These are phyloP conservation scores for Epichloe sibirici DNA, from an alignment of 2,329 filamentous ascomycete genomes.

Conservation along the genomic window DNA sequence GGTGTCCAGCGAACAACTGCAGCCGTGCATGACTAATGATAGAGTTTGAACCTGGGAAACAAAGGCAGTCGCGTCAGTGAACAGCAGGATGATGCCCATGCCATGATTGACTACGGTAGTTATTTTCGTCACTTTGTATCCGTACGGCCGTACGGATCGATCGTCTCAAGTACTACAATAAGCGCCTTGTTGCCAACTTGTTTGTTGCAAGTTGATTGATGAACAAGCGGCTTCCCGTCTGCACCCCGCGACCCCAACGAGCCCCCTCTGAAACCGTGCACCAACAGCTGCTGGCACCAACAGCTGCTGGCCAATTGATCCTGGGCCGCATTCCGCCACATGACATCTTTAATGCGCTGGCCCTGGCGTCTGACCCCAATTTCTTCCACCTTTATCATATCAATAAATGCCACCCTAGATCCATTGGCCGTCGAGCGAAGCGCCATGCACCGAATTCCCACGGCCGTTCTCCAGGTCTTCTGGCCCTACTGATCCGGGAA, in stretches of 20 bases:
- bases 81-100: too few relatives aligned
- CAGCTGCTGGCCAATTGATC: background rate
- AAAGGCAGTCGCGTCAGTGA: too few relatives aligned
- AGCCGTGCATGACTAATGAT: too few relatives aligned
- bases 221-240: too few relatives aligned
- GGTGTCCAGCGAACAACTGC: too few relatives aligned
- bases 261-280: background rate
- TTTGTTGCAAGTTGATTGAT: too few relatives aligned
- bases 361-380: background rate
- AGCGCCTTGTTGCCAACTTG: too few relatives aligned
- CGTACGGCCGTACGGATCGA: too few relatives aligned
- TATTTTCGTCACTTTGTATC: too few relatives aligned
- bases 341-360: background rate
- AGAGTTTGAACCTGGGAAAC: too few relatives aligned
- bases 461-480: background rate
- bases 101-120: too few relatives aligned
- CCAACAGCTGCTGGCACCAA: background rate
- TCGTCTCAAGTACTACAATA: too few relatives aligned
- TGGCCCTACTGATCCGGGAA: background rate
- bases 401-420: background rate
- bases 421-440: background rate
- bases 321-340: background rate
- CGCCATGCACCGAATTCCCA: background rate
- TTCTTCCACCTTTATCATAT: background rate
- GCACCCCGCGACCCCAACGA: background rate